Evolutionary conservation across 2,329 filamentous ascomycete genomes (phyloP), one percentile per base, ranked within the genome.

Genomic region (Calonectria hawksworthii): DNA sequence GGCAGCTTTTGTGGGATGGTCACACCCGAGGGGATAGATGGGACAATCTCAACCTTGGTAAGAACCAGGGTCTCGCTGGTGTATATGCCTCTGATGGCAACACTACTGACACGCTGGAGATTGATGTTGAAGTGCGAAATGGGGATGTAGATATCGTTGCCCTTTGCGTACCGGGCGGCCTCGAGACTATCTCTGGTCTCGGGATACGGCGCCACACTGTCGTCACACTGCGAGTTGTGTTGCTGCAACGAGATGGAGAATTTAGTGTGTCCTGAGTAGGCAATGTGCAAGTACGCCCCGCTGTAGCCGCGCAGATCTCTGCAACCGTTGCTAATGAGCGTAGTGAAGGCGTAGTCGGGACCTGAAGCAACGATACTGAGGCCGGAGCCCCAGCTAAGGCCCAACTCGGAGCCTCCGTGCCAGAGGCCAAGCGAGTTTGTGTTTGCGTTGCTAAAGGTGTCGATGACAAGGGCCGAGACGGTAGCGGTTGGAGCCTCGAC

Each of bases 181-280:
- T 94, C 92, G 23, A 94, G 86, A 0, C 91, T 92, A 81, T 94
- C 93, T 88, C 92, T 93, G 0, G 92, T 94, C 81, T 91, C 91
- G 0, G 93, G 93, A 79, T 89, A 94, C 0, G 93, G 93, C 23
- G 87, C 87, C 32, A 90, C 86, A 23, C 82, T 80, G 7, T 88
- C 84, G 80, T 92, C 87, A 81, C 93, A 94, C 23, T 87, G 84
- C 26, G 86, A 84, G 78, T 94, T 94, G 84, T 94, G 90, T 83
- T 94, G 92, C 78, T 93, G 92, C 66, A 94, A 83, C 2, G 92
- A 89, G 59, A 94, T 86, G 9, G 89, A 91, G 83, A 94, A 94
- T 32, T 90, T 89, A 76, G 88, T 90, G 80, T 88, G 90, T 11
- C 93, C 93, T 2, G 87, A 88, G 82, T 92, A 94, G 14, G 88